Conservation (phyloP, 108 stramenopile genomes). For the Skeletonema marinoi region DNA sequence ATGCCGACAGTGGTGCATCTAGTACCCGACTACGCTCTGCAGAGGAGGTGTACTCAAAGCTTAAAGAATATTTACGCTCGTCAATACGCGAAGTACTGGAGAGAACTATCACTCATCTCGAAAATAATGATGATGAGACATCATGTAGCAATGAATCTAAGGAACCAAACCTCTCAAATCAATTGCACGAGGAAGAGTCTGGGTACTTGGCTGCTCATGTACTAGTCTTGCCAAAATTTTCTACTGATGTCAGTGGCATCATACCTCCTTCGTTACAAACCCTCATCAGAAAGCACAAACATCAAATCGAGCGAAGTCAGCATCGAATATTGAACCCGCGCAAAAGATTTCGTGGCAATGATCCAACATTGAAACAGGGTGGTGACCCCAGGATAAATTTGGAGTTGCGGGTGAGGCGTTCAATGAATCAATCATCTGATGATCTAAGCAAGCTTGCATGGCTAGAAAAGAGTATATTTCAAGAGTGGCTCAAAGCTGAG, state of each 20-base stretch:
- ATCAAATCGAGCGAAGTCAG: constrained; percentile 14
- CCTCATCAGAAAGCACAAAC: constrained; percentile 4
- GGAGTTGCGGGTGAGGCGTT: constrained; percentile 35
- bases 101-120: not conserved
- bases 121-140: not conserved
- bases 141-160: not conserved
- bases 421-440: not conserved
- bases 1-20: not conserved
- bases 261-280: constrained; percentile 30
- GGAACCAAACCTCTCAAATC: not conserved
- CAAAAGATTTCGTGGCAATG: constrained; percentile 54
- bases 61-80: constrained; percentile 22
- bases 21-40: constrained; percentile 6
- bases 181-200: constrained; percentile 58
- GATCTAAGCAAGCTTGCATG: constrained; percentile 14
- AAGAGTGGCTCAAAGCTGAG: constrained; percentile 18
- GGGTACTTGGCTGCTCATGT: constrained; percentile 66
- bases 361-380: constrained; percentile 70
- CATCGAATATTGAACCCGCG: constrained; percentile 28
- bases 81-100: constrained; percentile 13
- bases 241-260: not conserved
- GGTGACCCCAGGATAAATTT: constrained; percentile 76
- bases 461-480: constrained; percentile 23
- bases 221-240: constrained; percentile 41
- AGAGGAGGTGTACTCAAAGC: constrained; percentile 13